These are phyloP conservation scores for Pontederia crassipes DNA, from an alignment of 176 grass and related monocot species.

Conservation along the genomic window DNA sequence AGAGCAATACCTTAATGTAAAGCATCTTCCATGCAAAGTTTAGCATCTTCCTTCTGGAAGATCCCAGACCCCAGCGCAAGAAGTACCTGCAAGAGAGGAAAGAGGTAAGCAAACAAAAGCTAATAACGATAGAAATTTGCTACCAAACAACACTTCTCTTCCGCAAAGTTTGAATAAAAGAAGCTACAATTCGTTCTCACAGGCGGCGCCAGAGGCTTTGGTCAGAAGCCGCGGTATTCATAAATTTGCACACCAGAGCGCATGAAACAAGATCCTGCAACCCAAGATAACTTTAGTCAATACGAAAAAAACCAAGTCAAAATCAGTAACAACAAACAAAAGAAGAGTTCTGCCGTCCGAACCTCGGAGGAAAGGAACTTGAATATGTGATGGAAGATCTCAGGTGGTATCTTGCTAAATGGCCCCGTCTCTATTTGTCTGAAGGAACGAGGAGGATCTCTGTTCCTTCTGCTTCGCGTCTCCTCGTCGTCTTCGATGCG, in stretches of 20 bases:
- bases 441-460: neutral
- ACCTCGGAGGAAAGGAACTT: constrained; percentile 93
- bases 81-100: constrained; percentile 41
- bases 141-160: neutral
- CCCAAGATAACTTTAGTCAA: neutral
- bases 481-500: constrained; percentile 14
- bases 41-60: constrained; percentile 45
- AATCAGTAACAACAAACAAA: neutral
- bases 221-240: constrained; percentile 62
- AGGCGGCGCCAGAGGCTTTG: constrained; percentile 90
- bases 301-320: neutral
- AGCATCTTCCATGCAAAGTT: constrained; percentile 89
- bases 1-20: constrained; percentile 59
- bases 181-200: constrained; percentile 31
- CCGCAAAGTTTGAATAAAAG: neutral
- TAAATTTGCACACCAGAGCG: constrained; percentile 61
- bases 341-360: neutral
- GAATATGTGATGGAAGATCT: constrained; percentile 74
- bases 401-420: constrained; percentile 52
- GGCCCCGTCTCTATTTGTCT: constrained; percentile 52
- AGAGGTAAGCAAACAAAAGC: neutral
- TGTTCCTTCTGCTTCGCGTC: constrained; percentile 15
- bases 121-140: too few species aligned
- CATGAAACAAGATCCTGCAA: constrained; percentile 73
- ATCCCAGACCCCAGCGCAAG: constrained; percentile 73